Evolutionary conservation across 306 rosid species (phyloP).

Genomic region (Erythrophleum fordii): DNA sequence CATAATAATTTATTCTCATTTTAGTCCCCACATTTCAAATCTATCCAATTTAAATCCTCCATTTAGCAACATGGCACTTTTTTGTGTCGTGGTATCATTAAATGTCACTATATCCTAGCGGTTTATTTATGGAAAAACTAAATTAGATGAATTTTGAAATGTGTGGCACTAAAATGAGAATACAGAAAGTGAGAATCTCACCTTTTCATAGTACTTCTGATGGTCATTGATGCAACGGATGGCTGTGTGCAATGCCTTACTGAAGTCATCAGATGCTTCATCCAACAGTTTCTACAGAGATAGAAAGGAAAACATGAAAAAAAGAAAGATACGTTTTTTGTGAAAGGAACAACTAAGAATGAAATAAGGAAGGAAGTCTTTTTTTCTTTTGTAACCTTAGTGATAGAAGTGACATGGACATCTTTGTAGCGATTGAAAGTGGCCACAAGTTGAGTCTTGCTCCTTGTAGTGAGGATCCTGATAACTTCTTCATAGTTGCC

Average conservation of each 20-base stretch:
- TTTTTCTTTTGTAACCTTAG: constrained; percentile 57
- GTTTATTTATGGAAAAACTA: too few species aligned
- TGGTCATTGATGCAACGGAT: constrained; percentile 76
- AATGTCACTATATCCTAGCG: too few species aligned
- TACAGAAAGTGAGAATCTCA: neutral
- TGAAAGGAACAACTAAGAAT: neutral
- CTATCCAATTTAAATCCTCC: too few species aligned
- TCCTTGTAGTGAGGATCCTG: constrained; percentile 77
- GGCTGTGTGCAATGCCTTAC: constrained; percentile 54
- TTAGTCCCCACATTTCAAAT: too few species aligned
- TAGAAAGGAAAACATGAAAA: neutral
- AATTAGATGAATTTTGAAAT: too few species aligned
- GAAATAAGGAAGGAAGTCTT: neutral
- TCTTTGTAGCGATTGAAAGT: constrained; percentile 78
- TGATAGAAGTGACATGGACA: constrained; percentile 65
- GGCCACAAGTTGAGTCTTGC: constrained; percentile 72
- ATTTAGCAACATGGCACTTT: too few species aligned
- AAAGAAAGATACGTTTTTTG: too few species aligned
- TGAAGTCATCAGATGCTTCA: constrained; percentile 53
- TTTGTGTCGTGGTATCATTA: too few species aligned
- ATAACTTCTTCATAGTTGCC: constrained; percentile 61
- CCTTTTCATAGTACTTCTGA: constrained; percentile 83
- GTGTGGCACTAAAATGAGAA: too few species aligned
- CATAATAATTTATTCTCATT: too few species aligned
- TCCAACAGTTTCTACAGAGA: constrained; percentile 55